phyloP scores from a whole-genome alignment of 225 moss, liverwort and hornwort species.

The Antitrichia curtipendula region DNA sequence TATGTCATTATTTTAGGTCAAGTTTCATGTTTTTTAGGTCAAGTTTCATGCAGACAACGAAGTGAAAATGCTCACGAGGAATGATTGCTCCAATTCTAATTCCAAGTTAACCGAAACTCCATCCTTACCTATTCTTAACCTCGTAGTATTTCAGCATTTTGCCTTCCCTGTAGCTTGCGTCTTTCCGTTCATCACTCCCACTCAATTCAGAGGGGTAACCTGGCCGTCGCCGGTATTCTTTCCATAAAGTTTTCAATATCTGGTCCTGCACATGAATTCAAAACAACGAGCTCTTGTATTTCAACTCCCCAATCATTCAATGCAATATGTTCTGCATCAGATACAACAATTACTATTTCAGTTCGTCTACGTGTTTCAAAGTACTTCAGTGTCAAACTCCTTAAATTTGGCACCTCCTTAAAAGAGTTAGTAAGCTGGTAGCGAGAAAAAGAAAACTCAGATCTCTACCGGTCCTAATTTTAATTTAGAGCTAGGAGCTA shows the following conservation, averaged over 20 bases:
- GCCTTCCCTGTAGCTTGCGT: constrained; percentile 33
- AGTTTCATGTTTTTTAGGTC: background rate
- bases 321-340: background rate
- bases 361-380: background rate
- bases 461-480: background rate
- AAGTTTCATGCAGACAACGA: background rate
- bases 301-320: background rate
- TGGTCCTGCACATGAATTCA: constrained; percentile 22
- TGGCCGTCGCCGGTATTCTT: constrained; percentile 29
- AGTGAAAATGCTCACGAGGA: background rate
- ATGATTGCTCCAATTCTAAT: background rate
- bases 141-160: constrained; percentile 54
- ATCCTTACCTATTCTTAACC: constrained; percentile 41
- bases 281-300: background rate
- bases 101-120: background rate
- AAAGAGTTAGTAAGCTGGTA: background rate
- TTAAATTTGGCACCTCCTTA: background rate
- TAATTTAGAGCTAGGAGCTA: background rate
- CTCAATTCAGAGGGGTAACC: constrained; percentile 11
- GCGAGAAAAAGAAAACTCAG: background rate
- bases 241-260: constrained; percentile 38
- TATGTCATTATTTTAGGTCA: background rate
- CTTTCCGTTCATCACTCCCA: constrained; percentile 37
- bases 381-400: background rate
- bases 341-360: background rate